A percentile compares a stretch with the other conserved stretches of the same genome.
phyloP scores from a whole-genome alignment of 371 early-diverging fungal genomes.

The Lichtheimia ramosa region DNA sequence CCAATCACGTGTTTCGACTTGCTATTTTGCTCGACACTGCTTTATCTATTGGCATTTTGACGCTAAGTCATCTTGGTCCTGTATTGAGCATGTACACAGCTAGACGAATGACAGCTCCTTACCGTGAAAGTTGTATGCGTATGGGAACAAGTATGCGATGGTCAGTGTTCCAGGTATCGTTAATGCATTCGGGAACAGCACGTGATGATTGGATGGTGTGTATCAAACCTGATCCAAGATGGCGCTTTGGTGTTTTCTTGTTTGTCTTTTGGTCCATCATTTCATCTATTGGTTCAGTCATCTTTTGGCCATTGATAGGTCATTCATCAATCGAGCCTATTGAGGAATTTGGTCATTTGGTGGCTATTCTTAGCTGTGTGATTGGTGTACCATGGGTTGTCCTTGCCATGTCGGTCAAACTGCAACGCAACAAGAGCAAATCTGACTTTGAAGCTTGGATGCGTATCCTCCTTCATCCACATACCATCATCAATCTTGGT shows the following conservation, averaged over 20 bases:
- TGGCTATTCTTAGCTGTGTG: not conserved
- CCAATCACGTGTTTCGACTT: not conserved
- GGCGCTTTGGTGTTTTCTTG: not conserved
- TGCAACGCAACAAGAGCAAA: not conserved
- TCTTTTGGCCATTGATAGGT: not conserved
- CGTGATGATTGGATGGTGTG: slow-evolving; percentile 3
- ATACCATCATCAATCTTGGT: not conserved
- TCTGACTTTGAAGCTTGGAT: not conserved
- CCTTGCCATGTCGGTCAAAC: not conserved
- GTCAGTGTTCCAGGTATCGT: not conserved
- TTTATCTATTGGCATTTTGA: not conserved
- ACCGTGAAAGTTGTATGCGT: not conserved
- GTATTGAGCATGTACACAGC: not conserved
- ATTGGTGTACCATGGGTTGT: not conserved
- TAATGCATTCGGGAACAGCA: not conserved
- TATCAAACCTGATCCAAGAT: not conserved
- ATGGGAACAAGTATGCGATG: slow-evolving; percentile 1
- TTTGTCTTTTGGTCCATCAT: not conserved
- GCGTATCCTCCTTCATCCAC: not conserved
- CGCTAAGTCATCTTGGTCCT: not conserved
- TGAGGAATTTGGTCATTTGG: not conserved
- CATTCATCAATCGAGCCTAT: not conserved
- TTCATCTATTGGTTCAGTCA: not conserved
- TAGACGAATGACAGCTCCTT: not conserved
- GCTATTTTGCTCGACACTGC: not conserved